phyloP scores from a whole-genome alignment of 2,329 filamentous ascomycete species.

The Fusarium nanum region DNA sequence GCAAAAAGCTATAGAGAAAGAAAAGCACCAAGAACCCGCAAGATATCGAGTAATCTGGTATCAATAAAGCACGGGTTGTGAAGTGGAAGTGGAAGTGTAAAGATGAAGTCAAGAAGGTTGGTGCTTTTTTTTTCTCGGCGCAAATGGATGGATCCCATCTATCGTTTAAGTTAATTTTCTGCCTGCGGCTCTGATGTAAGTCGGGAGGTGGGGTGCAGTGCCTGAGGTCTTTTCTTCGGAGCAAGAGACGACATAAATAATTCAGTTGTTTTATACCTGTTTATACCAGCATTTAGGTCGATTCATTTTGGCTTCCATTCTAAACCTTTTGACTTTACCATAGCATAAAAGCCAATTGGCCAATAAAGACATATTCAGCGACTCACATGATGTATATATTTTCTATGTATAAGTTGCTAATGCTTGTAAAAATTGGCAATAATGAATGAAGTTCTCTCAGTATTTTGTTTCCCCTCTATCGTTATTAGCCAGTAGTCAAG shows the following conservation, averaged over 20 bases:
- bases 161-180: conserved; percentile 42
- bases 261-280: not conserved
- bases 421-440: not conserved
- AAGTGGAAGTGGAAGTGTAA: conserved; percentile 1
- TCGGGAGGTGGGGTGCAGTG: conserved; percentile 40
- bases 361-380: not conserved
- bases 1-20: conserved; percentile 24
- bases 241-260: not conserved
- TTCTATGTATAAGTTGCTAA: not conserved
- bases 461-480: not conserved
- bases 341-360: not conserved
- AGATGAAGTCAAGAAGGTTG: conserved; percentile 31
- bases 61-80: conserved; percentile 2
- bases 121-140: conserved; percentile 38
- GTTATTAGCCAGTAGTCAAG: not conserved
- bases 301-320: not conserved
- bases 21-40: conserved; percentile 1
- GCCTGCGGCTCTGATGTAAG: conserved; percentile 42
- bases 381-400: not conserved
- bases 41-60: not conserved
- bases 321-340: not conserved
- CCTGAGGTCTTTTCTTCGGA: conserved; percentile 32
- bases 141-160: conserved; percentile 36
- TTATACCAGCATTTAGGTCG: not conserved
- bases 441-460: not conserved